phyloP scores from a whole-genome alignment of 2,329 filamentous ascomycete species.

The Neofusicoccum sp. region DNA sequence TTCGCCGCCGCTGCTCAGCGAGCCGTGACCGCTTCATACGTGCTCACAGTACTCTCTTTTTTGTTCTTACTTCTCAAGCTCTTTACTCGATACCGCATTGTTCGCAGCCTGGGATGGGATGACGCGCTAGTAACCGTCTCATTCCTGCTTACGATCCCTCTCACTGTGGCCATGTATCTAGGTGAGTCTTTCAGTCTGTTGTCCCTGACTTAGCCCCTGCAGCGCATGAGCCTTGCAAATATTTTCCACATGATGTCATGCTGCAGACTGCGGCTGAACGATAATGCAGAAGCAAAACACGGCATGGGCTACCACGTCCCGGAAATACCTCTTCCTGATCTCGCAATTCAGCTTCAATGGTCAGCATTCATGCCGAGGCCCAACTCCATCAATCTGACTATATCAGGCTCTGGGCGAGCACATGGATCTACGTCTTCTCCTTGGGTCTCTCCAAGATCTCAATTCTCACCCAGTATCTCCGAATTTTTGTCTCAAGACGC shows the following conservation, averaged over 20 bases:
- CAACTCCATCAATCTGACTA: neutral
- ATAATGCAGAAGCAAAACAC: conserved; percentile 6
- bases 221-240: too few relatives aligned
- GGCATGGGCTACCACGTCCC: neutral
- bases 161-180: conserved; percentile 1
- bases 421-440: conserved; percentile 37
- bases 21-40: neutral
- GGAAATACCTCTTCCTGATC: neutral
- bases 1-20: neutral
- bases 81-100: neutral
- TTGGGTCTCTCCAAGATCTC: conserved; percentile 37
- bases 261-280: neutral
- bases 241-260: neutral
- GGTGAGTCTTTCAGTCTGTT: neutral
- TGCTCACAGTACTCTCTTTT: neutral
- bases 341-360: neutral
- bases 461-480: conserved; percentile 30
- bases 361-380: neutral
- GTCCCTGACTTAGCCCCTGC: neutral
- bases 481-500: conserved; percentile 30
- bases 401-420: conserved; percentile 33
- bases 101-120: conserved; percentile 8
- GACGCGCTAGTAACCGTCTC: conserved; percentile 1
- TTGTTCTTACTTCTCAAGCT: conserved; percentile 11
- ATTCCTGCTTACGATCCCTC: neutral